Evolutionary conservation across 2,329 filamentous ascomycete genomes (phyloP).

Genomic region (Albophoma yamanashiensis): DNA sequence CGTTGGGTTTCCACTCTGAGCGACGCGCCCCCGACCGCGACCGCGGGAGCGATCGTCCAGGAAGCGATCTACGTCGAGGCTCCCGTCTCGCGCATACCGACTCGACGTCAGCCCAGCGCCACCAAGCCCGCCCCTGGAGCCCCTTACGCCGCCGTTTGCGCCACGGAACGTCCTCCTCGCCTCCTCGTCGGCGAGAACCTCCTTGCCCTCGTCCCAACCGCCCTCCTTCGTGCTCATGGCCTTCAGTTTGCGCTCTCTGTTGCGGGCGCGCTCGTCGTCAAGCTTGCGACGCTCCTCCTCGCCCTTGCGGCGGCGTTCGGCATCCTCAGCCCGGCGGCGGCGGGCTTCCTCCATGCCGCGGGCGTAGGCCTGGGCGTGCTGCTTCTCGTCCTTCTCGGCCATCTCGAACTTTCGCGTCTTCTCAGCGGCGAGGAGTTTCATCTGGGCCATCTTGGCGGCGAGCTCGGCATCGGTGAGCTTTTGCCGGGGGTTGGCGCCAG

Average conservation of each 20-base stretch:
- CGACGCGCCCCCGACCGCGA: constrained; percentile 19
- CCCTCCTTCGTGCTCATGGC: constrained; percentile 43
- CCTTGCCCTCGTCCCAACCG: constrained; percentile 51
- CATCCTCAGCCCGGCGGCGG: constrained; percentile 39
- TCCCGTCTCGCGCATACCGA: constrained; percentile 26
- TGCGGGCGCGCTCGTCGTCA: constrained; percentile 50
- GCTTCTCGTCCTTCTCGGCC: constrained; percentile 44
- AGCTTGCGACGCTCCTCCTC: constrained; percentile 41
- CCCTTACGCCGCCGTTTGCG: constrained; percentile 28
- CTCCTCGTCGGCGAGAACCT: constrained; percentile 29
- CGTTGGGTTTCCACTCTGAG: constrained; percentile 20
- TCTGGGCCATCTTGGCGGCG: constrained; percentile 48
- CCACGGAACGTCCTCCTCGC: constrained; percentile 29
- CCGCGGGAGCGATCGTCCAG: constrained; percentile 23
- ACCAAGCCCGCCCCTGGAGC: constrained; percentile 17
- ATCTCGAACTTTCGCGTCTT: constrained; percentile 49
- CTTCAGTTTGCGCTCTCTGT: constrained; percentile 49
- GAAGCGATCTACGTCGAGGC: constrained; percentile 25
- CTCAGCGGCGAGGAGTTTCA: constrained; percentile 47
- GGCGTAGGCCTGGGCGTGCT: constrained; percentile 43
- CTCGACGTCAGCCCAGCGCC: constrained; percentile 27
- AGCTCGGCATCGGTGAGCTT: constrained; percentile 51
- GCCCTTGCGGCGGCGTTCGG: constrained; percentile 36
- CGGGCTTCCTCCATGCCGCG: constrained; percentile 45
- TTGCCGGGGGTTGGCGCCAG: constrained; percentile 47